A percentile compares a stretch with the other conserved stretches of the same genome.
phyloP scores from a whole-genome alignment of 2,329 filamentous ascomycete species.

The Fusarium veterinarium region DNA sequence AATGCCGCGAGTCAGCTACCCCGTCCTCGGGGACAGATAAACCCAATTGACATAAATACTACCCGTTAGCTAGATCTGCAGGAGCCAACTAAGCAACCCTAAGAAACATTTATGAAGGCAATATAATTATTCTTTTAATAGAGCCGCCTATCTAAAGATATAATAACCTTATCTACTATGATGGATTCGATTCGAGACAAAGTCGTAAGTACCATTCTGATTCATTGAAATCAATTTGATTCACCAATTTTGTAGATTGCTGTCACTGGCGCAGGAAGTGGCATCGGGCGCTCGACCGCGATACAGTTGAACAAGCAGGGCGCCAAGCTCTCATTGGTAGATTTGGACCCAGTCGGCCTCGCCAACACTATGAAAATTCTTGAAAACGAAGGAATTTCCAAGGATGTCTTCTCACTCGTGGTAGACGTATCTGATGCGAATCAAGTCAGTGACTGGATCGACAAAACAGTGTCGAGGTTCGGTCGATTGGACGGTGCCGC shows the following conservation, averaged over 20 bases:
- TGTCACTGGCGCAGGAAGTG: neutral
- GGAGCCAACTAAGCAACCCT: neutral
- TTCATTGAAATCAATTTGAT: too few species aligned
- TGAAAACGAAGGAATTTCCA: rapidly evolving
- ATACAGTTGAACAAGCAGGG: neutral
- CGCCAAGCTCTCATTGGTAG: neutral
- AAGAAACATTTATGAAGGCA: neutral
- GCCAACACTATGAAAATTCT: neutral
- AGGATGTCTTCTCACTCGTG: neutral
- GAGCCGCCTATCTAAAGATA: neutral
- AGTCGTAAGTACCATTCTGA: too few species aligned
- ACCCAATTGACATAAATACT: too few species aligned
- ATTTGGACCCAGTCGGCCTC: neutral
- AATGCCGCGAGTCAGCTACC: neutral
- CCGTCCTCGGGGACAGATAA: neutral
- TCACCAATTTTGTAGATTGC: rapidly evolving
- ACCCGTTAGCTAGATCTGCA: too few species aligned
- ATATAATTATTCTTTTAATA: neutral
- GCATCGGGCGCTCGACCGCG: neutral
- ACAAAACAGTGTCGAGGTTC: rapidly evolving
- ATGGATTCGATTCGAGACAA: neutral
- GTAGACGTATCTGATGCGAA: neutral
- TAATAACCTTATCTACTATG: rapidly evolving
- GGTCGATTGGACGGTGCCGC: neutral
- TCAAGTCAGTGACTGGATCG: neutral